Base-by-base conservation (phyloP, 2,329 filamentous ascomycete genomes). In the Diaporthe sp. region DNA sequence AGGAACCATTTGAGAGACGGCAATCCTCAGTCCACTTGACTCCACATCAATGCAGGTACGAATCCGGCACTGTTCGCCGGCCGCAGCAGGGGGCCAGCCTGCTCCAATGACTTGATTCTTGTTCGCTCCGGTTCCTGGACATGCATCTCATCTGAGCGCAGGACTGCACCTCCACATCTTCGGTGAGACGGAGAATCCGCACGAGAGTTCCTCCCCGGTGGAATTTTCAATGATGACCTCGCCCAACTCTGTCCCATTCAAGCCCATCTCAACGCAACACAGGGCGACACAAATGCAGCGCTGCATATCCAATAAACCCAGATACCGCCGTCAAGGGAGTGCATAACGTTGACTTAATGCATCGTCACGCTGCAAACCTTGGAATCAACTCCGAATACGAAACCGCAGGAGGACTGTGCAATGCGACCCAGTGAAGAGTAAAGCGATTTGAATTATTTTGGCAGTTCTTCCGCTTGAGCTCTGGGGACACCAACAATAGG, bases 1-100 rank as follows among this genome's bases (percentile, higher is more conserved):
- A 69, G 49, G n/a, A 19, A 25, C 65, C 65, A 55, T 55, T 55
- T 8, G n/a, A 53, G 22, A 22, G 49, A 10, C 46, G 7, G 65
- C 12, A 53, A 28, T 39, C 22, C 46, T 39, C 46, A 42, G 46
- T 25, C 65, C 46, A 68, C 46, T 39, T 8, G 31, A 13, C 65
- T 68, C 62, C 65, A 68, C 65, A 53, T 53, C 46, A 69, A 55
- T 42, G 65, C 49, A 69, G 65, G 65, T 42, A 69, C 65, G 25
- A 39, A 69, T 69, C 2, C 34, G 65, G 65, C n/a, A 42, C 65
- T 55, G n/a, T 55, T 15, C 34, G 49, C 65, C 65, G 49, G 49
- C 22, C 15, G 6, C 49, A 39, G 25, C 65, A 69, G 65, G 65
- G 65, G n/a, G n/a, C 3, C 13, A 34, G 65, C 65, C 49, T 69